Evolutionary conservation across 495 filamentous ascomycete genomes (phyloP).

Genomic region (Aspergillus mulundensis): DNA sequence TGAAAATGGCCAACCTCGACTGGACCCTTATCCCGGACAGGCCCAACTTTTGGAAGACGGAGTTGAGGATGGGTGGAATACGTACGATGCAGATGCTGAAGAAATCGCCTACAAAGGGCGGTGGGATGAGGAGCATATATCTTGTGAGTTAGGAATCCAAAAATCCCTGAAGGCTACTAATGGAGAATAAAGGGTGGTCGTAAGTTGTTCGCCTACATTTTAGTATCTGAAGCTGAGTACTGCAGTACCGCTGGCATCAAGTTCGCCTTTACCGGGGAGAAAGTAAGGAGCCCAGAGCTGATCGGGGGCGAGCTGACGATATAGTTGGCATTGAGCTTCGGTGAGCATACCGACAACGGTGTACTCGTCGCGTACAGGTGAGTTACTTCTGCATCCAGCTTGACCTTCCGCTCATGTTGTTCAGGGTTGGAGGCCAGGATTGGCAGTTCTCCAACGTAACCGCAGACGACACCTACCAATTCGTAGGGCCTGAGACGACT

Average conservation of each 20-base stretch:
- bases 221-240: background rate
- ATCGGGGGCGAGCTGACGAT: background rate
- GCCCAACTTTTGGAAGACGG: slow-evolving; percentile 16
- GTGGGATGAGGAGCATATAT: slow-evolving; percentile 63
- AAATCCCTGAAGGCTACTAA: background rate
- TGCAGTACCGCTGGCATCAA: slow-evolving; percentile 55
- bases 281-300: slow-evolving; percentile 15
- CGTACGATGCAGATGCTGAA: slow-evolving; percentile 49
- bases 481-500: slow-evolving; percentile 38
- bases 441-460: slow-evolving; percentile 68
- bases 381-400: background rate
- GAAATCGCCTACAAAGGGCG: slow-evolving; percentile 66
- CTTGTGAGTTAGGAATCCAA: slow-evolving; percentile 51
- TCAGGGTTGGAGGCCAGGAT: slow-evolving; percentile 56
- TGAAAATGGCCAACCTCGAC: slow-evolving; percentile 58
- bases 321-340: slow-evolving; percentile 55
- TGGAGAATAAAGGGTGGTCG: slow-evolving; percentile 32
- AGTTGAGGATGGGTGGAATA: slow-evolving; percentile 35
- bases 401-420: background rate
- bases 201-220: slow-evolving; percentile 16
- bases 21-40: slow-evolving; percentile 35
- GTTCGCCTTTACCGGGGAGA: slow-evolving; percentile 59
- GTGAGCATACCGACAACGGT: slow-evolving; percentile 13
- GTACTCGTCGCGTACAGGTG: too few relatives aligned
- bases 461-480: slow-evolving; percentile 54